Conservation (phyloP, 202 grass and related monocot genomes). For the Panicum virgatum region DNA sequence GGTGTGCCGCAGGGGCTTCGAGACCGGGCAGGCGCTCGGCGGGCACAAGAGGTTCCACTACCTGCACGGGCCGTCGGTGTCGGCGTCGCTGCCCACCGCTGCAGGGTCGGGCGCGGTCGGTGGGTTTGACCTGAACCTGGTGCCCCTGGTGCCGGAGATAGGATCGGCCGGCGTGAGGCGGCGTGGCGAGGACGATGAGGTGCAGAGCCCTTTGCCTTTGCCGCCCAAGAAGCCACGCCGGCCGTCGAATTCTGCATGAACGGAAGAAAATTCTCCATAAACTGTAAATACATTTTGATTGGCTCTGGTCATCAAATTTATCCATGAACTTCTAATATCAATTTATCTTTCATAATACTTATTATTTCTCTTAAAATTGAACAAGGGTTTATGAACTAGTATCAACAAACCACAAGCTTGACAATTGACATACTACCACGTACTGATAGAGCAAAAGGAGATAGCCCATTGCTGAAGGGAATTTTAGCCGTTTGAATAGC, state of each 20-base stretch:
- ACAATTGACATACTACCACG: background rate
- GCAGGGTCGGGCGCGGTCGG: constrained; percentile 14
- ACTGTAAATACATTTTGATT: background rate
- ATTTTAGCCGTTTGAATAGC: background rate
- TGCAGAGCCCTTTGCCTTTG: constrained; percentile 26
- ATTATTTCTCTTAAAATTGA: background rate
- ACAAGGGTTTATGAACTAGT: no score
- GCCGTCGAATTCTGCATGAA: background rate
- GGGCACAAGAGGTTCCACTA: constrained; percentile 79
- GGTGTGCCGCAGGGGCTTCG: constrained; percentile 55
- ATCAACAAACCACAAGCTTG: constrained; percentile 9
- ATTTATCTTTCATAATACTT: background rate
- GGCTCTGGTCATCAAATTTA: background rate
- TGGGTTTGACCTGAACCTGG: constrained; percentile 59
- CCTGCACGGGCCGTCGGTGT: constrained; percentile 43
- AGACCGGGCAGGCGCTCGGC: constrained; percentile 69
- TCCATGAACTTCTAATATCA: background rate
- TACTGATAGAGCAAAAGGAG: constrained; percentile 7
- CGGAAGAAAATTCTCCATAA: background rate
- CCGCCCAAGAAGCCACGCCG: constrained; percentile 49
- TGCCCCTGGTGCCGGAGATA: constrained; percentile 10
- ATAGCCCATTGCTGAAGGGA: constrained; percentile 1
- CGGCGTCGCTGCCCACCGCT: background rate
- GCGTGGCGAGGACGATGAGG: constrained; percentile 26
- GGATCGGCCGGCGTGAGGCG: background rate